Evolutionary conservation across 75 land plant genomes (phyloP).

Genomic region (Larix kaempferi): DNA sequence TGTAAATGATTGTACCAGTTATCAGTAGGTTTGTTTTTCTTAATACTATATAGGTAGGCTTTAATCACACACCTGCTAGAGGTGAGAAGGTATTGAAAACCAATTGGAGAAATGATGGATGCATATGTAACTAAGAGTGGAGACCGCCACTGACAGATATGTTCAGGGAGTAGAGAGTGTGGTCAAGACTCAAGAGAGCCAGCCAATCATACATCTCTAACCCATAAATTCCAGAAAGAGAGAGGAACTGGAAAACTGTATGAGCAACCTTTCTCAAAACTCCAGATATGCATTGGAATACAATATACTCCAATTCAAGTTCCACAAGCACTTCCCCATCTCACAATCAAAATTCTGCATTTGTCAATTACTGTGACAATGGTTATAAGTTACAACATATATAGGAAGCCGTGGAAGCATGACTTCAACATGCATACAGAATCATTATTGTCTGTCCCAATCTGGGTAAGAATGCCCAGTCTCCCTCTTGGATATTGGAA

Average conservation of each 20-base stretch:
- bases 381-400: no score
- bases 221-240: no score
- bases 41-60: background rate
- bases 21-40: background rate
- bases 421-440: no score
- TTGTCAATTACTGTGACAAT: background rate
- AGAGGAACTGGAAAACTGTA: no score
- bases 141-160: background rate
- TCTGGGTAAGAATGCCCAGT: no score
- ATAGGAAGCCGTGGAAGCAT: no score
- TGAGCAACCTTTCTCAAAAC: background rate
- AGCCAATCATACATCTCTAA: no score
- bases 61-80: background rate
- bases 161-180: background rate
- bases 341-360: background rate
- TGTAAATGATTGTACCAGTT: background rate
- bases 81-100: background rate
- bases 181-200: no score
- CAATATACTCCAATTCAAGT: background rate
- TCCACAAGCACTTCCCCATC: background rate
- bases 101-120: background rate
- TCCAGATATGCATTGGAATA: background rate
- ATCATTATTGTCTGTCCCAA: no score
- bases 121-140: background rate
- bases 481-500: no score